phyloP scores from a whole-genome alignment of 805 yeast species.

The Hanseniaspora taiwanica region DNA sequence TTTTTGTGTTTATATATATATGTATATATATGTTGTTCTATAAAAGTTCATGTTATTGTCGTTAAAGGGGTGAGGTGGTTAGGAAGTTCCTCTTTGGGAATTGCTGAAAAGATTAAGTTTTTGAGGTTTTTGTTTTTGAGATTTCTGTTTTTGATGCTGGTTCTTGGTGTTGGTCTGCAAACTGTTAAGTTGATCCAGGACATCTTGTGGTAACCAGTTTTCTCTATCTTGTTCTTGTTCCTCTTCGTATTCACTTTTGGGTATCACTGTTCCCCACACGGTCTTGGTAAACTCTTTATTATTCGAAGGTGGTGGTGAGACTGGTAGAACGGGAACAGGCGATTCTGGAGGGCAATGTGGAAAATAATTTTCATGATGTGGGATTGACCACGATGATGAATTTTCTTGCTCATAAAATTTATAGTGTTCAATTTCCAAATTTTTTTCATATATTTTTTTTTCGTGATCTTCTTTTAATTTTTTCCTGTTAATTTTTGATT shows the following conservation, averaged over 20 bases:
- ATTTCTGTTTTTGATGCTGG: not conserved
- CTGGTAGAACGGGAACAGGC: too few relatives aligned
- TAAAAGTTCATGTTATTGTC: not conserved
- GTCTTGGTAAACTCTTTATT: not conserved
- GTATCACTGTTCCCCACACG: not conserved
- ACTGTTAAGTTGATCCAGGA: not conserved
- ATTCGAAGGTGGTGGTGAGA: too few relatives aligned
- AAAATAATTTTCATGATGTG: not conserved
- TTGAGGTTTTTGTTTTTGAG: not conserved
- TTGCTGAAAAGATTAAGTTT: not conserved
- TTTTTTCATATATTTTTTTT: constrained; percentile 39
- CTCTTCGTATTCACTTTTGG: not conserved
- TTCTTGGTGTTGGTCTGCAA: too few relatives aligned
- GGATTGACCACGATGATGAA: constrained; percentile 2
- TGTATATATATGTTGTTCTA: not conserved
- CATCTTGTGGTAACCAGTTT: not conserved
- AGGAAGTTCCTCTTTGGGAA: not conserved
- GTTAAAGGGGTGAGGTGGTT: not conserved
- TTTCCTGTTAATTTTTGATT: constrained; percentile 35
- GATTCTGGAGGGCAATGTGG: not conserved
- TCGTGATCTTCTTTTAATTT: constrained; percentile 48
- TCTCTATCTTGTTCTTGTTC: not conserved
- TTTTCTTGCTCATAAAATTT: constrained; percentile 52
- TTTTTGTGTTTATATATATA: not conserved
- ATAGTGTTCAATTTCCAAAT: constrained; percentile 43